Base-by-base conservation (phyloP, 2,329 filamentous ascomycete genomes). In the Trichoderma koningiopsis region DNA sequence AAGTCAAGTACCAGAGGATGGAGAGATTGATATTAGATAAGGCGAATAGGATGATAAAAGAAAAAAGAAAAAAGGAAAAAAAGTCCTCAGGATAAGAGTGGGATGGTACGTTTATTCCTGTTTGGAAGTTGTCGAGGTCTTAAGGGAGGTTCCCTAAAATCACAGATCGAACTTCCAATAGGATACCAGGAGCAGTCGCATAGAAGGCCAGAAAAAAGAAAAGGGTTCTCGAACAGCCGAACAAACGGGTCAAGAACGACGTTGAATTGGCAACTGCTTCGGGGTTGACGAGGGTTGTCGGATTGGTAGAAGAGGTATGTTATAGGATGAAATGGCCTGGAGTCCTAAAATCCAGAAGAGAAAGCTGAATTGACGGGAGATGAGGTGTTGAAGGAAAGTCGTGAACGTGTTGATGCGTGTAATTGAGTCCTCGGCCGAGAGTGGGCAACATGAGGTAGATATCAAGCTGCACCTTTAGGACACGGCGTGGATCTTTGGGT, bases 201-300 rank as follows among this genome's bases (percentile, higher is more conserved):
- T 67, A 59, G 5, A 49, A 52, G 40, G 24, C 37, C 47, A 49
- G 22, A 49, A 49, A 24, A 49, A 49, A 43, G n/a, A 29, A 37
- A 63, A 66, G 62, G 62, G 24, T 73, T 73, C 76, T 78, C 75
- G 79, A 68, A 84, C 80, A 79, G 79, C 83, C 84, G 83, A 85
- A 78, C 83, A 78, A 85, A 85, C 81, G 81, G 82, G 80, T 85
- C 82, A 82, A 82, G 77, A 73, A 61, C 49, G 59, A 31, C 56
- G 60, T 69, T 55, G 37, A 40, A 63, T 66, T 52, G 69, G 43
- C 56, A 62, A 70, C 70, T 68, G 59, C 58, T 61, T 47, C 52
- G 29, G 35, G 57, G 13, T 37, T 37, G 65, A 47, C 57, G 70
- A 53, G 43, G 52, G 52, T 59, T 60, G 31, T 37, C 37, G 37